Conservation (phyloP, 768 basidiomycete species). For the Pseudohyphozyma bogoriensis region DNA sequence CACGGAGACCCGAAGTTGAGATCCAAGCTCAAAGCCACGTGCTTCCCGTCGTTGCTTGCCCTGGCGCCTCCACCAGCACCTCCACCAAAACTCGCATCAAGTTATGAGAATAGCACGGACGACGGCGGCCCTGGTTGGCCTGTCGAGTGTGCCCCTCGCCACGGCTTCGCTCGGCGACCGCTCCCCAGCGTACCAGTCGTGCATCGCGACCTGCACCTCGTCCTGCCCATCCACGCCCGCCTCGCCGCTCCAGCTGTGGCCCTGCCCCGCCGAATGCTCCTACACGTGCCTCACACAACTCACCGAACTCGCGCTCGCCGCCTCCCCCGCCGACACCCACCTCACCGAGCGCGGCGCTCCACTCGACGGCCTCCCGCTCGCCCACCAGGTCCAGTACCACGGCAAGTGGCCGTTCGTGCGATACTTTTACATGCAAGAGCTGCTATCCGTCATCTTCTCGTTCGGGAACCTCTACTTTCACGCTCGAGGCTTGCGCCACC, state of each 20-base stretch:
- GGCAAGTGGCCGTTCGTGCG: slow-evolving; percentile 98
- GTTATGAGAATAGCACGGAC: no score
- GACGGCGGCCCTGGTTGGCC: no score
- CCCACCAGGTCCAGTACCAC: slow-evolving; percentile 61
- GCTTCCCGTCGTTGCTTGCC: no score
- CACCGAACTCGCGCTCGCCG: slow-evolving; percentile 6
- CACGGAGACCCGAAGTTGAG: no score
- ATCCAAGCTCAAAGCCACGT: no score
- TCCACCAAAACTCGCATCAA: no score
- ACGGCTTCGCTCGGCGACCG: no score
- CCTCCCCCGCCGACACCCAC: not conserved
- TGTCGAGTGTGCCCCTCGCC: no score
- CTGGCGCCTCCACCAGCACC: no score
- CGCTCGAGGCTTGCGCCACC: slow-evolving; percentile 47
- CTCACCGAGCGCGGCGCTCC: slow-evolving; percentile 32
- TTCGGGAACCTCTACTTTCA: slow-evolving; percentile 75
- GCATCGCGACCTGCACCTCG: slow-evolving; percentile 45
- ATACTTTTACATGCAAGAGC: slow-evolving; percentile 78
- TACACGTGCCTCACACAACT: slow-evolving; percentile 60
- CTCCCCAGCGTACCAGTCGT: slow-evolving; percentile 47
- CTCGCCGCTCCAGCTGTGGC: slow-evolving; percentile 65
- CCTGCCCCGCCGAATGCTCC: slow-evolving; percentile 75
- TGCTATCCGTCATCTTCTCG: slow-evolving; percentile 81
- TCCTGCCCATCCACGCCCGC: slow-evolving; percentile 38
- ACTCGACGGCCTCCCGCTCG: slow-evolving; percentile 28